A percentile compares a stretch with the other conserved stretches of the same genome.
These are phyloP conservation scores for Ensete ventricosum DNA, from an alignment of 176 grass and related monocot genomes.

Conservation along the genomic window DNA sequence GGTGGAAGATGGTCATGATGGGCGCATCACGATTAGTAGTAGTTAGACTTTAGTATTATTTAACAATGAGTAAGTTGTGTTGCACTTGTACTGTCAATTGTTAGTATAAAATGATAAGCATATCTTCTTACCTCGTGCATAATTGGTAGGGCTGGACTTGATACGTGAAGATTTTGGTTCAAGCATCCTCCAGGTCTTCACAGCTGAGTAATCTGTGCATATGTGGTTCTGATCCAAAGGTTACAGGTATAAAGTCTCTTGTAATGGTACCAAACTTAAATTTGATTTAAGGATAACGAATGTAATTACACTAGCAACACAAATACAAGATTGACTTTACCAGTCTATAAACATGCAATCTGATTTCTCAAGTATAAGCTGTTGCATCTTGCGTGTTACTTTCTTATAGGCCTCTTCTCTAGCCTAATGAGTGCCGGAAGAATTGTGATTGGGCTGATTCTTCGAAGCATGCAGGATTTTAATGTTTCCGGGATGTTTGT, in stretches of 20 bases:
- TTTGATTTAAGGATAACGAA: not conserved
- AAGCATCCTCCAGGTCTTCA: not conserved
- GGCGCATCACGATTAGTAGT: too few species aligned
- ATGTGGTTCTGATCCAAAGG: not conserved
- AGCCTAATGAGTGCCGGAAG: too few species aligned
- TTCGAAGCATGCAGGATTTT: too few species aligned
- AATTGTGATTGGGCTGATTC: too few species aligned
- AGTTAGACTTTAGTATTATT: not conserved
- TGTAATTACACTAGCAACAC: not conserved
- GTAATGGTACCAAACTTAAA: not conserved
- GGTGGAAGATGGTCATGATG: not conserved
- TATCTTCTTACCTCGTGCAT: not conserved
- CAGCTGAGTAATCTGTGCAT: not conserved
- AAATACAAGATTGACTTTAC: not conserved
- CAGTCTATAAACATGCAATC: not conserved
- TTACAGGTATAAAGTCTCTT: not conserved
- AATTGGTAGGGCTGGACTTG: not conserved
- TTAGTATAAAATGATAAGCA: not conserved
- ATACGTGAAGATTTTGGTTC: not conserved
- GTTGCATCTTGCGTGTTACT: too few species aligned
- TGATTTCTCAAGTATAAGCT: not conserved
- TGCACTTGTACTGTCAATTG: not conserved
- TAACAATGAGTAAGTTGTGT: not conserved
- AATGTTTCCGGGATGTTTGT: too few species aligned
- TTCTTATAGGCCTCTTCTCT: too few species aligned